Evolutionary conservation across 2,329 filamentous ascomycete species (phyloP).

Genomic region (Aspergillus flavus): DNA sequence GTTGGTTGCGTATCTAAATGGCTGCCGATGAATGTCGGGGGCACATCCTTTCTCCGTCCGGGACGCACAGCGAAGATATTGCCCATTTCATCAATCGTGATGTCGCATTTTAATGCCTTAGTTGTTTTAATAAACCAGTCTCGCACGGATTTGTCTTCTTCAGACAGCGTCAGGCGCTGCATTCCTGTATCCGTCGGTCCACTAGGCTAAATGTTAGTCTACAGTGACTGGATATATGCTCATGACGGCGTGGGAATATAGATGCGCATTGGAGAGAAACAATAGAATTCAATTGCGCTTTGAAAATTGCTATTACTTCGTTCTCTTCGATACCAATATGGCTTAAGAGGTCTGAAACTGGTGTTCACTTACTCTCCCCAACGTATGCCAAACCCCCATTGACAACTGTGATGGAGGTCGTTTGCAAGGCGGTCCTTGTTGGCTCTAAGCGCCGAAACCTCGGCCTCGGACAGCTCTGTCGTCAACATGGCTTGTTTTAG

Average conservation of each 20-base stretch:
- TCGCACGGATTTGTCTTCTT: constrained; percentile 70
- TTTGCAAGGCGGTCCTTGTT: constrained; percentile 63
- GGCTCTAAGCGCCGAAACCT: constrained; percentile 58
- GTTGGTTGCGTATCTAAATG: constrained; percentile 68
- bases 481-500: constrained; percentile 36
- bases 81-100: constrained; percentile 74
- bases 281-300: neutral
- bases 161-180: constrained; percentile 71
- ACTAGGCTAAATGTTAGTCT: constrained; percentile 22
- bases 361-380: constrained; percentile 64
- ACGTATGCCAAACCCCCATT: constrained; percentile 66
- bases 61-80: constrained; percentile 76
- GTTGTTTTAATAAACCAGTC: constrained; percentile 74
- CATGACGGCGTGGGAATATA: neutral
- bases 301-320: neutral
- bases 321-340: neutral
- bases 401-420: constrained; percentile 66
- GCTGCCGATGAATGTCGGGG: constrained; percentile 70
- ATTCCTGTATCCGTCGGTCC: constrained; percentile 70
- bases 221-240: neutral
- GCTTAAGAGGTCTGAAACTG: neutral
- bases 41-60: constrained; percentile 59
- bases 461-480: constrained; percentile 51
- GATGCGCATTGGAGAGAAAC: neutral
- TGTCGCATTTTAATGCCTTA: constrained; percentile 64